Base-by-base conservation (phyloP, 768 basidiomycete genomes). In the Lactifluus volemus region DNA sequence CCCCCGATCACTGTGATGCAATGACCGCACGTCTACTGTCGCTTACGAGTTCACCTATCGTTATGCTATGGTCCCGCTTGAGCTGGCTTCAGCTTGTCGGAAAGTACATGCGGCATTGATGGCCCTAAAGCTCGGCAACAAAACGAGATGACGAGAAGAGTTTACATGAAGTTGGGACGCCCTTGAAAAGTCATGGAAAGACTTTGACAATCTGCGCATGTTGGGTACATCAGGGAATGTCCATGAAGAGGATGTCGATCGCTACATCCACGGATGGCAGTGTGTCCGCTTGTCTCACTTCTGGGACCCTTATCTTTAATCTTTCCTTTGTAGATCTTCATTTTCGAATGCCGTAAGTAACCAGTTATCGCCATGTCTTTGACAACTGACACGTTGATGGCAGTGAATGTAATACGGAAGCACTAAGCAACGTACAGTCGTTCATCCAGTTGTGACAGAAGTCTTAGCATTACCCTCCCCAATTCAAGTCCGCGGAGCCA, bases 331-430 rank as follows among this genome's bases (percentile, higher is more conserved):
- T 68, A 89, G 84, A 88, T 92, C 57, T 93, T 90, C 73, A 85
- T 95, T 64, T 96, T 96, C 66, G 91, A 95, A 72, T 92, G 89
- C 71, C 81, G 86, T 88, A 71, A 78, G 86, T 81, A 29, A 60
- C 34, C 53, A 55, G 41, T 68, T 60, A 47, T 49, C 49, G 61
- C 53, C 64, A 49, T 41, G 53, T 53, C 59, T 36, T 25, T 41
- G 11, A 41, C 21, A 14, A 14, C 48, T 57, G 14, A 53, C 49
- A 30, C 9, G 25, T 50, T 55, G 55, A 25, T 30, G 25, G 47
- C 70, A 84, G 88, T 93, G 70, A 94, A 94, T 71, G 81, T 92
- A 65, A 88, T 96, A 66, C 85, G 90, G 92, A 93, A 69, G 81
- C 85, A 2, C 81, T 34, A 85, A 88, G 68, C 82, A 85, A 60